Evolutionary conservation across 768 basidiomycete genomes (phyloP).

Genomic region (Mycena capillaripes): DNA sequence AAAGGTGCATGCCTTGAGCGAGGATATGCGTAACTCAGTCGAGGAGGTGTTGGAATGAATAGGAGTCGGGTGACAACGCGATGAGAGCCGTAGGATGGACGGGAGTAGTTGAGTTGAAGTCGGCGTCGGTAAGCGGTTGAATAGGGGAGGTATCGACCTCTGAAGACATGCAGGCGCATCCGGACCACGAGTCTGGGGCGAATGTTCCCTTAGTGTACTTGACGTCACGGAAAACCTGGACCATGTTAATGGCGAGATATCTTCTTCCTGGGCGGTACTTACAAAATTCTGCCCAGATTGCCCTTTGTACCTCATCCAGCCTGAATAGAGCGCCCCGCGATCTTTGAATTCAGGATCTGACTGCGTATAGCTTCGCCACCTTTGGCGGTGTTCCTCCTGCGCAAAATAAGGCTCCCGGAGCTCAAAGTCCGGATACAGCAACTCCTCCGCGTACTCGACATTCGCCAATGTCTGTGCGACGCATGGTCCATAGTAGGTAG

Average conservation of each 20-base stretch:
- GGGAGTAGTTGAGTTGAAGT: neutral
- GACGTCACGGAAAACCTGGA: constrained; percentile 26
- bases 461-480: constrained; percentile 10
- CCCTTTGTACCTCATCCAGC: constrained; percentile 30
- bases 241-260: neutral
- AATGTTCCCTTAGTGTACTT: constrained; percentile 11
- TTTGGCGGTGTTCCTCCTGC: constrained; percentile 18
- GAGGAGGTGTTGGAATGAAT: constrained; percentile 35
- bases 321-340: constrained; percentile 2
- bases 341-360: neutral
- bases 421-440: constrained; percentile 33
- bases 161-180: constrained; percentile 22
- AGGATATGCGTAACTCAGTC: constrained; percentile 34
- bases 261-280: neutral
- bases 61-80: constrained; percentile 27
- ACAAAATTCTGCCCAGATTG: constrained; percentile 35
- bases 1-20: constrained; percentile 27
- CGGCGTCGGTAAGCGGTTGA: neutral
- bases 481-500: constrained; percentile 29
- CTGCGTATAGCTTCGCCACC: constrained; percentile 16
- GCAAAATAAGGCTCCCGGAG: constrained; percentile 32
- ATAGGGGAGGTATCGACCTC: constrained; percentile 23
- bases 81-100: constrained; percentile 11
- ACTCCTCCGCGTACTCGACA: constrained; percentile 30
- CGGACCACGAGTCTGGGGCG: constrained; percentile 17